Percentiles rank a stretch among this genome's conserved stretches.
Evolutionary conservation across 352 stramenopile genomes (phyloP).

Genomic region (Globisporangium okanoganense): DNA sequence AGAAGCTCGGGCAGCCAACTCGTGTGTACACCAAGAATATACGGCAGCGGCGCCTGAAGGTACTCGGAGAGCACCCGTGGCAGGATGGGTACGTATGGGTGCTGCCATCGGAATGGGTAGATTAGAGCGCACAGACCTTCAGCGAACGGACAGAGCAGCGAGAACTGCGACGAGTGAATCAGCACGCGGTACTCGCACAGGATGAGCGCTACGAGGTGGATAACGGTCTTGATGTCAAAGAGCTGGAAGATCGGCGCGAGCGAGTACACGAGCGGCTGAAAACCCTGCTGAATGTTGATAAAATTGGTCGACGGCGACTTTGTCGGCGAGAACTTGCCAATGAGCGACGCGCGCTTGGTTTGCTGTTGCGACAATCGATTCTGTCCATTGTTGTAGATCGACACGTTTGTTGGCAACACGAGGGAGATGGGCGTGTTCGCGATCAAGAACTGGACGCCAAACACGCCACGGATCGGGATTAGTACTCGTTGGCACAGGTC

Average conservation of each 20-base stretch:
- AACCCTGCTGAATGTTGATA: slow-evolving; percentile 42
- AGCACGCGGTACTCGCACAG: slow-evolving; percentile 80
- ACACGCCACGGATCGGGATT: slow-evolving; percentile 58
- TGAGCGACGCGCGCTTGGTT: slow-evolving; percentile 1
- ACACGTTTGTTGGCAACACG: slow-evolving; percentile 47
- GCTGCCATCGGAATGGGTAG: slow-evolving; percentile 85
- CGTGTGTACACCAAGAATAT: slow-evolving; percentile 78
- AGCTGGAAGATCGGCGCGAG: slow-evolving; percentile 63
- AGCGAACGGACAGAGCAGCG: slow-evolving; percentile 64
- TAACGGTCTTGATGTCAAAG: slow-evolving; percentile 71
- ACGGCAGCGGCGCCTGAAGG: slow-evolving; percentile 75
- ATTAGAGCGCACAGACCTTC: slow-evolving; percentile 76
- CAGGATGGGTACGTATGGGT: slow-evolving; percentile 82
- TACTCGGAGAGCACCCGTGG: slow-evolving; percentile 81
- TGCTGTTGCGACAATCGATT: slow-evolving; percentile 4
- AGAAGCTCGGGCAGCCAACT: slow-evolving; percentile 63
- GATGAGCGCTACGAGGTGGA: slow-evolving; percentile 61
- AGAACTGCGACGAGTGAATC: slow-evolving; percentile 73
- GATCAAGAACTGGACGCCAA: slow-evolving; percentile 58
- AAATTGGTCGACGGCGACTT: slow-evolving; percentile 41
- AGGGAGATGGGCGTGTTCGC: slow-evolving; percentile 31
- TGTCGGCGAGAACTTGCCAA: slow-evolving; percentile 30
- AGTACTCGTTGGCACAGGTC: slow-evolving; percentile 54
- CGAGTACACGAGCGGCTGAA: slow-evolving; percentile 72
- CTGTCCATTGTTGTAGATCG: slow-evolving; percentile 34